Base-by-base conservation (phyloP, 495 filamentous ascomycete genomes). In the Penicillium bialowiezense region DNA sequence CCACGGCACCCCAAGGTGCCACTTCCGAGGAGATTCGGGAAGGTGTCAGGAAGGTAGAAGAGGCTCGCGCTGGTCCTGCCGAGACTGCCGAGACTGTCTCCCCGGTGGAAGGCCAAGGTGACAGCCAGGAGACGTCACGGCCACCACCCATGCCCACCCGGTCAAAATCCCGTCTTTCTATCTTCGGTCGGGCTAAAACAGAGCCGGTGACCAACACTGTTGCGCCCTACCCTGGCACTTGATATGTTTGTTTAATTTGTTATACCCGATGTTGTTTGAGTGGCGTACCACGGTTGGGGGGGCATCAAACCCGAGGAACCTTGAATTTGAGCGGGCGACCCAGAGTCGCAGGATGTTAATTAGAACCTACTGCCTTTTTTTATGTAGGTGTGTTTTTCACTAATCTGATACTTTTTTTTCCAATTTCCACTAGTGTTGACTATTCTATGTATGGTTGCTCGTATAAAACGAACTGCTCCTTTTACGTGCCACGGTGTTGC, bases 1-100 rank as follows among this genome's bases (percentile, higher is more conserved):
- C 76, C 1, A 76, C 70, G 1, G 76, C 75, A 4, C 68, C 74
- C 3, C 64, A 60, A 20, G 75, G 74, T 12, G 75, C 75, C 5
- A 65, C 73, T 5, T 43, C 64, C 1, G 64, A 67, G 1, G 72
- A 75, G 33, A 55, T 76, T 12, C 70, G 72, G 1, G 59, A 66
- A 12, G 73, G 74, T 0, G 68, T 76, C 29, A 64, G 55, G 52
- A 69, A 63, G 31, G 73, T 61, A 2, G 64, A 73, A 31, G 52
- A 66, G 37, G 63, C 69, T 8, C 63, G 67, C 7, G 59, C 64
- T 26, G 49, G 60, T 14, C 50, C 58, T 7, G 47, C 45, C 1
- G 43, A 47, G 8, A 19, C 58, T 7, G 47, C 45, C 1, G 43
- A 47, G 8, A 19, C 40, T 34, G 40, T 14, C 13, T 18, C 42